phyloP scores from a whole-genome alignment of 2,329 filamentous ascomycete genomes.

The Nigrospora sphaerica region DNA sequence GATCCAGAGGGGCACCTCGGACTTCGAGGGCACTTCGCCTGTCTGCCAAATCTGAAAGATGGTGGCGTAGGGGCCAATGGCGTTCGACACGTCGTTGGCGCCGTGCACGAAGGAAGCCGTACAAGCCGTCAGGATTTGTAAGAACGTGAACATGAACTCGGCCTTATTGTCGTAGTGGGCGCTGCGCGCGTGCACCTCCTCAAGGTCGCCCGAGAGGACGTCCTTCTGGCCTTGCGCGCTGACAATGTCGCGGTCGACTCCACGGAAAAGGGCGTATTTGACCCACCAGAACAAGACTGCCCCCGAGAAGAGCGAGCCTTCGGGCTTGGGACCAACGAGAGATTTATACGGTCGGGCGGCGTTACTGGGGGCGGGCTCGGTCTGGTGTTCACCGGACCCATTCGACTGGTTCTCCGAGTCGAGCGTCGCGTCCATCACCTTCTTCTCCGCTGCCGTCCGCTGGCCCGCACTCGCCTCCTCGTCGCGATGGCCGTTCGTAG shows the following conservation, averaged over 20 bases:
- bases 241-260: slow-evolving; percentile 37
- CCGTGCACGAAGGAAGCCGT: slow-evolving; percentile 60
- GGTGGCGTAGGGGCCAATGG: slow-evolving; percentile 55
- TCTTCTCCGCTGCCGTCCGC: slow-evolving; percentile 7
- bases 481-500: slow-evolving; percentile 12
- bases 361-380: background rate
- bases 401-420: slow-evolving; percentile 5
- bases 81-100: slow-evolving; percentile 54
- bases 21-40: slow-evolving; percentile 34
- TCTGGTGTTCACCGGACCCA: background rate
- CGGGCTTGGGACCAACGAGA: slow-evolving; percentile 14
- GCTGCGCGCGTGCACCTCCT: slow-evolving; percentile 48
- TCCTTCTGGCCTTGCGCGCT: slow-evolving; percentile 29
- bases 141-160: slow-evolving; percentile 54
- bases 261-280: slow-evolving; percentile 20
- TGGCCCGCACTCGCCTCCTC: slow-evolving; percentile 13
- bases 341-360: slow-evolving; percentile 6
- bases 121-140: slow-evolving; percentile 53
- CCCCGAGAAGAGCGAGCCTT: slow-evolving; percentile 22
- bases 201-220: slow-evolving; percentile 43
- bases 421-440: slow-evolving; percentile 4
- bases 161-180: slow-evolving; percentile 55
- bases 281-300: slow-evolving; percentile 14
- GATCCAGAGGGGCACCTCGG: slow-evolving; percentile 52
- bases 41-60: slow-evolving; percentile 54